phyloP scores from a whole-genome alignment of 345 rosid species.

The Euclidium syriacum region DNA sequence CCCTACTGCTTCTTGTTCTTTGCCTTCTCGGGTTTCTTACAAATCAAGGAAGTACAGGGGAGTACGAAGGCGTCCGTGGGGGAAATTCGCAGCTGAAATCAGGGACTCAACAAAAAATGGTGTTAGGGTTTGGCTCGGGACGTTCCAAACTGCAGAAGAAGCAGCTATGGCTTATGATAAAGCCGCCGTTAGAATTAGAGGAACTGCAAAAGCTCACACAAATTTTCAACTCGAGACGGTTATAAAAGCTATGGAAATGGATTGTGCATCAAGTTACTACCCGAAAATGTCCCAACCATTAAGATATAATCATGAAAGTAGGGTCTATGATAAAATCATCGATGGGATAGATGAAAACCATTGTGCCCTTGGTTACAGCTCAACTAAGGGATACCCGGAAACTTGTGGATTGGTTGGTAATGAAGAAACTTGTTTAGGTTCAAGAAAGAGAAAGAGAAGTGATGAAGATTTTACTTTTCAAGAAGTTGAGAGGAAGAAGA shows the following conservation, averaged over 20 bases:
- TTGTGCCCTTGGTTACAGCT: background rate
- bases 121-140: slow-evolving; percentile 84
- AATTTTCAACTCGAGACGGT: slow-evolving; percentile 63
- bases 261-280: slow-evolving; percentile 3
- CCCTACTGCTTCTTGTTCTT: background rate
- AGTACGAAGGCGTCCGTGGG: slow-evolving; percentile 85
- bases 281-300: background rate
- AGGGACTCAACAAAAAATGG: slow-evolving; percentile 71
- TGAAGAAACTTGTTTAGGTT: slow-evolving; percentile 16
- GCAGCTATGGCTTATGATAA: slow-evolving; percentile 92
- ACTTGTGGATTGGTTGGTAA: slow-evolving; percentile 9
- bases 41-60: slow-evolving; percentile 58
- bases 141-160: slow-evolving; percentile 78
- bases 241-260: slow-evolving; percentile 38
- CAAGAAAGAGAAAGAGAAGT: slow-evolving; percentile 18
- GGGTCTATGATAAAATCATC: background rate
- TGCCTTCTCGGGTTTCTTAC: slow-evolving; percentile 13
- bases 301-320: background rate
- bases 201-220: slow-evolving; percentile 49
- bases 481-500: slow-evolving; percentile 38
- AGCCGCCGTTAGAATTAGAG: slow-evolving; percentile 83
- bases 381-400: background rate
- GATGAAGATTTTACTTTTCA: slow-evolving; percentile 11
- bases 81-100: slow-evolving; percentile 84
- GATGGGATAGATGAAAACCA: slow-evolving; percentile 8